phyloP scores from a whole-genome alignment of 805 yeast genomes.

The Saturnispora sekii region DNA sequence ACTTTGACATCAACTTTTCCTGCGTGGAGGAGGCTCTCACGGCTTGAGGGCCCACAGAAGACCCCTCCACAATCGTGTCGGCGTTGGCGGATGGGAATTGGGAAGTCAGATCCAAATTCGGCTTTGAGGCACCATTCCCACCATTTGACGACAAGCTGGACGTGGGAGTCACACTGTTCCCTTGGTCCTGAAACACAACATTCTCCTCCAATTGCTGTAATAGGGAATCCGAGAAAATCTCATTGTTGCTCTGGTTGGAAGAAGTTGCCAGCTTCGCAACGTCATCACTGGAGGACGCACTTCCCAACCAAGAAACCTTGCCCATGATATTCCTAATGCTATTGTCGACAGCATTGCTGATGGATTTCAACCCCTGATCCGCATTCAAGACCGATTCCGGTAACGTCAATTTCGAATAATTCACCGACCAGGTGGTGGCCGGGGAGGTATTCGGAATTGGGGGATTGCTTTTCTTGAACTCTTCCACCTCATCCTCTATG shows the following conservation, averaged over 20 bases:
- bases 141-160: constrained; percentile 21
- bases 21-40: constrained; percentile 13
- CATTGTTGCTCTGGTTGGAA: constrained; percentile 2
- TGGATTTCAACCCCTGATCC: constrained; percentile 28
- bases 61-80: neutral
- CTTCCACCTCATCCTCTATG: constrained; percentile 20
- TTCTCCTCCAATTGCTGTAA: constrained; percentile 26
- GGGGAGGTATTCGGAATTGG: constrained; percentile 1
- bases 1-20: constrained; percentile 22
- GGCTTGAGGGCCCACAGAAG: constrained; percentile 7
- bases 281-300: constrained; percentile 11
- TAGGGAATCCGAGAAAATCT: constrained; percentile 17
- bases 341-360: constrained; percentile 28
- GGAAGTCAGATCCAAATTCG: constrained; percentile 7
- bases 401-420: constrained; percentile 11
- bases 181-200: constrained; percentile 15
- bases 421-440: constrained; percentile 11
- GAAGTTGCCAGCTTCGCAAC: neutral
- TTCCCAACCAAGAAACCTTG: constrained; percentile 24
- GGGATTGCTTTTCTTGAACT: constrained; percentile 12
- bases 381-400: constrained; percentile 23
- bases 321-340: constrained; percentile 28
- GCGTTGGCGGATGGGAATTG: constrained; percentile 9
- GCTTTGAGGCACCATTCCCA: neutral
- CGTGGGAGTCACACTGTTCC: constrained; percentile 21